Conservation (phyloP, 2,329 filamentous ascomycete genomes). For the Zymoseptoria tritici region DNA sequence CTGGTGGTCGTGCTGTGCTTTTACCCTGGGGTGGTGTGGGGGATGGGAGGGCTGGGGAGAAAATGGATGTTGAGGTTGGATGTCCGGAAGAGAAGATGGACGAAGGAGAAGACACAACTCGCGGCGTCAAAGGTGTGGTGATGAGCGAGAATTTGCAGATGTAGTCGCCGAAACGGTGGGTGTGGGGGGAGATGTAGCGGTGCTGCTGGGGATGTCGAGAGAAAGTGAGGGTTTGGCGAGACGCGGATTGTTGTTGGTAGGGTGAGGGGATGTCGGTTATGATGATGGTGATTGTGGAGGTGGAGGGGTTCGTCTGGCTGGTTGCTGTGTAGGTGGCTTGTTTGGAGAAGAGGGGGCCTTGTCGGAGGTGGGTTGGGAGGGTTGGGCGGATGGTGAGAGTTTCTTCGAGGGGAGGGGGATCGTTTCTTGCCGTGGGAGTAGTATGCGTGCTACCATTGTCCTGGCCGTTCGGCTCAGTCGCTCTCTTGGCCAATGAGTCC, state of each 20-base stretch:
- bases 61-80: slow-evolving; percentile 29
- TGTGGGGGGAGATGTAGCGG: slow-evolving; percentile 39
- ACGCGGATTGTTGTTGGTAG: slow-evolving; percentile 8
- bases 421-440: neutral
- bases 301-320: slow-evolving; percentile 37
- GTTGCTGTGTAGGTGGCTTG: slow-evolving; percentile 27
- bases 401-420: slow-evolving; percentile 32
- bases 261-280: slow-evolving; percentile 22
- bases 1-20: slow-evolving; percentile 36
- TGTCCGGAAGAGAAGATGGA: slow-evolving; percentile 34
- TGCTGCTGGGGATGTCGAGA: slow-evolving; percentile 37
- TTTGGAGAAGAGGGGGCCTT: slow-evolving; percentile 33
- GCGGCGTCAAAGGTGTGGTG: slow-evolving; percentile 21
- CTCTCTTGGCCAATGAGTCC: slow-evolving; percentile 1
- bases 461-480: too few relatives aligned
- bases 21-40: slow-evolving; percentile 32
- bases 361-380: slow-evolving; percentile 38
- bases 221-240: slow-evolving; percentile 29
- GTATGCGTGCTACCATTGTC: neutral
- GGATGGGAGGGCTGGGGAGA: slow-evolving; percentile 32
- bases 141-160: slow-evolving; percentile 42
- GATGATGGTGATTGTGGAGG: slow-evolving; percentile 33
- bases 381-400: slow-evolving; percentile 37
- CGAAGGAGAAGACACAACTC: slow-evolving; percentile 20
- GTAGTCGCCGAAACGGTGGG: slow-evolving; percentile 43